Conservation (phyloP, 768 basidiomycete genomes). For the Suillus placidus region DNA sequence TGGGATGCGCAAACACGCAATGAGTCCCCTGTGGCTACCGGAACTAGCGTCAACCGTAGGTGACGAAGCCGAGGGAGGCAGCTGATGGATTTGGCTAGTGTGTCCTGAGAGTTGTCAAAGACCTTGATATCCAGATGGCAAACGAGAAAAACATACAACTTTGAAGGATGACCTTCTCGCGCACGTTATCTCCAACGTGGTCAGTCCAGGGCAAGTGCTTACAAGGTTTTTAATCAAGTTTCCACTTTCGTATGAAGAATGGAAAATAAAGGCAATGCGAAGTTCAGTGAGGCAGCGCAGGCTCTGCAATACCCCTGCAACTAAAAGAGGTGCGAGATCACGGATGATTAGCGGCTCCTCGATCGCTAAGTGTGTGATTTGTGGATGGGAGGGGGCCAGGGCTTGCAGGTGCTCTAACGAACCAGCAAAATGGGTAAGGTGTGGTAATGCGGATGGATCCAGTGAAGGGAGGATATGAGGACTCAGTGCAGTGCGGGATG, state of each 20-base stretch:
- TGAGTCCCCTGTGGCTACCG: slow-evolving; percentile 63
- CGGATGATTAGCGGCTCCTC: slow-evolving; percentile 69
- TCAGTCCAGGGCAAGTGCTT: slow-evolving; percentile 64
- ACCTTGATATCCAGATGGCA: background rate
- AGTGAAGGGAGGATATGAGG: slow-evolving; percentile 56
- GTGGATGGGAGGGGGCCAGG: slow-evolving; percentile 49
- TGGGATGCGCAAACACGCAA: slow-evolving; percentile 60
- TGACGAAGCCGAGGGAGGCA: slow-evolving; percentile 64
- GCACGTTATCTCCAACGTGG: slow-evolving; percentile 66
- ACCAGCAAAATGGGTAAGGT: slow-evolving; percentile 63
- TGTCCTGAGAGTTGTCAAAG: slow-evolving; percentile 22
- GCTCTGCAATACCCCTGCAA: slow-evolving; percentile 61
- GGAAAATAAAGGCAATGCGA: slow-evolving; percentile 67
- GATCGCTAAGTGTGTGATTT: slow-evolving; percentile 59
- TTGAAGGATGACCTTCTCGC: slow-evolving; percentile 73
- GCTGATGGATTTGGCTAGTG: slow-evolving; percentile 62
- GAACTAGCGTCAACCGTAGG: slow-evolving; percentile 65
- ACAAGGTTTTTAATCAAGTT: slow-evolving; percentile 69
- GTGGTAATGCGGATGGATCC: slow-evolving; percentile 46
- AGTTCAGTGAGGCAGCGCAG: slow-evolving; percentile 59
- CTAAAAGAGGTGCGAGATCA: slow-evolving; percentile 63
- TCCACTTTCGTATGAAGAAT: slow-evolving; percentile 75
- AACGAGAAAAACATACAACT: slow-evolving; percentile 47
- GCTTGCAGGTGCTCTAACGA: slow-evolving; percentile 68
- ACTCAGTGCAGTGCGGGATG: slow-evolving; percentile 56